These are phyloP conservation scores for Mortierella sp. DNA, from an alignment of 371 early-diverging fungal genomes.

Conservation along the genomic window DNA sequence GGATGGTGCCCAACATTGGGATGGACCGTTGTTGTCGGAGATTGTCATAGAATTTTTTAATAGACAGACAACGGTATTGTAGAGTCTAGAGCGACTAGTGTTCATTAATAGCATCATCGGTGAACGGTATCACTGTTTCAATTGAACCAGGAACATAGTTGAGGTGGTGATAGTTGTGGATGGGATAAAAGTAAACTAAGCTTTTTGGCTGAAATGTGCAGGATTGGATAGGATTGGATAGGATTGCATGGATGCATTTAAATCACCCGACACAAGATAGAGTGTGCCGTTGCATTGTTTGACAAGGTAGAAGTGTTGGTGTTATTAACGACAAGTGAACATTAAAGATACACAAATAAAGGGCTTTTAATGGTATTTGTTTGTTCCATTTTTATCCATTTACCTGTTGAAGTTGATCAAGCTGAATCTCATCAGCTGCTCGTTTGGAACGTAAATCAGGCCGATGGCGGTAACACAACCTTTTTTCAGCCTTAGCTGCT, in stretches of 20 bases:
- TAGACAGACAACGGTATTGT: background rate
- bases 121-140: background rate
- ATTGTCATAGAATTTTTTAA: background rate
- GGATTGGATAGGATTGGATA: background rate
- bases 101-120: background rate
- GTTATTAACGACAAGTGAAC: background rate
- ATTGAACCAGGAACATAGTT: background rate
- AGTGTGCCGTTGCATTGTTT: no score
- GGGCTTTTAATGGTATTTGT: no score
- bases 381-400: background rate
- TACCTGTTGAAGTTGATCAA: conserved; percentile 50
- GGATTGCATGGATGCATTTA: no score
- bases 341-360: background rate
- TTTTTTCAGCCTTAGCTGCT: conserved; percentile 39
- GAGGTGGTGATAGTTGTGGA: background rate
- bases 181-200: background rate
- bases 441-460: conserved; percentile 53
- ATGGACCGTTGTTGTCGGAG: no score
- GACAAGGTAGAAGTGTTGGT: background rate
- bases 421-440: conserved; percentile 46
- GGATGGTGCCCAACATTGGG: background rate
- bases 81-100: background rate
- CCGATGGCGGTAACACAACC: conserved; percentile 48
- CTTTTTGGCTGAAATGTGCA: no score
- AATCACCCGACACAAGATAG: no score